Percentiles rank a stretch among this genome's conserved stretches.
phyloP scores from a whole-genome alignment of 2,329 filamentous ascomycete genomes.

The Aspergillus sergii region DNA sequence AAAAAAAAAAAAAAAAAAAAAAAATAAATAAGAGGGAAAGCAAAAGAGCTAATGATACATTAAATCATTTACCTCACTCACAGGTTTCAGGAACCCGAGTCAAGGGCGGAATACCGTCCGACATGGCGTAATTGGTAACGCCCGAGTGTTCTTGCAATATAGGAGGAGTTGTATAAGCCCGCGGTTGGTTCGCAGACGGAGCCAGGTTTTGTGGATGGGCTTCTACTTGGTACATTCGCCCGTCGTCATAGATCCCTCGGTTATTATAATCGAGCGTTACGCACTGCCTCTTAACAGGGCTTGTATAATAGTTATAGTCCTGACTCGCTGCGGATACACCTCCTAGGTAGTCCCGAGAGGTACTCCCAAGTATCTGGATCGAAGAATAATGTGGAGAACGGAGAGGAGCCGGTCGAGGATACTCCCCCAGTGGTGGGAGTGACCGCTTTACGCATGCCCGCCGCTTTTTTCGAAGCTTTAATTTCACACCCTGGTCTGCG shows the following conservation, averaged over 20 bases:
- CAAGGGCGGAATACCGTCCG: constrained; percentile 35
- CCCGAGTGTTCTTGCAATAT: constrained; percentile 37
- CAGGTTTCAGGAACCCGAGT: constrained; percentile 25
- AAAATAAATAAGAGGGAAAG: too few species aligned
- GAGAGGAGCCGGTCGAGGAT: constrained; percentile 35
- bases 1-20: too few species aligned
- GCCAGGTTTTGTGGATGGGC: constrained; percentile 36
- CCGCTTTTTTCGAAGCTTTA: constrained; percentile 81
- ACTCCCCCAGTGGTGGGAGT: constrained; percentile 41
- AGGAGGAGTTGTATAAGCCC: constrained; percentile 35
- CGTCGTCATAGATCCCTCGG: constrained; percentile 39
- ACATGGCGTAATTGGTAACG: constrained; percentile 40
- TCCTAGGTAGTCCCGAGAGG: constrained; percentile 34
- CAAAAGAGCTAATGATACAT: too few species aligned
- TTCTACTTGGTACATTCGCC: constrained; percentile 40
- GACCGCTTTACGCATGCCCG: constrained; percentile 53
- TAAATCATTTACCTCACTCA: too few species aligned
- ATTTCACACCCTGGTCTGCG: constrained; percentile 81
- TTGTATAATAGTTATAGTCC: constrained; percentile 39
- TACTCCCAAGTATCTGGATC: constrained; percentile 36
- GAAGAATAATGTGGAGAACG: constrained; percentile 41
- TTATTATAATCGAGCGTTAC: constrained; percentile 41
- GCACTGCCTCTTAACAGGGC: constrained; percentile 41
- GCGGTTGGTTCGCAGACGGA: constrained; percentile 32
- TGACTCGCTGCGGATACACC: constrained; percentile 11